Percentiles rank a stretch among this genome's conserved stretches.
phyloP scores from a whole-genome alignment of 1,139 yeast species.

The Arxiozyma slooffiae region DNA sequence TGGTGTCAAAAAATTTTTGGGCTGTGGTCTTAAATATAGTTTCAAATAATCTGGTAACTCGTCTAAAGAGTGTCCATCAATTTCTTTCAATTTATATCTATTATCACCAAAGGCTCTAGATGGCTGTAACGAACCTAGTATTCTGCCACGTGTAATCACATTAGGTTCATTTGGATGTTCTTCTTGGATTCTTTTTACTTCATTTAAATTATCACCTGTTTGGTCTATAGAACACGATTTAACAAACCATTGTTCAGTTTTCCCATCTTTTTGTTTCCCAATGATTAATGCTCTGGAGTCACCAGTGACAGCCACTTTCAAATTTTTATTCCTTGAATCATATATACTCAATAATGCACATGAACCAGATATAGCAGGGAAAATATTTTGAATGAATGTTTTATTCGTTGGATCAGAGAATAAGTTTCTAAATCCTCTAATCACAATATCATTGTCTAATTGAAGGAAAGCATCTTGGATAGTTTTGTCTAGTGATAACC shows the following conservation, averaged over 20 bases:
- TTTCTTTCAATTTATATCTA: slow-evolving; percentile 69
- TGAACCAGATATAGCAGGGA: slow-evolving; percentile 94
- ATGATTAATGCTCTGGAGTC: slow-evolving; percentile 92
- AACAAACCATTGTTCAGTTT: slow-evolving; percentile 75
- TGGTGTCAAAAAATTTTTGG: slow-evolving; percentile 72
- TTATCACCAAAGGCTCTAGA: slow-evolving; percentile 97
- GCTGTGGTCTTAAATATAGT: slow-evolving; percentile 77
- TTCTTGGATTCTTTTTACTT: slow-evolving; percentile 67
- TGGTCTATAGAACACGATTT: slow-evolving; percentile 82
- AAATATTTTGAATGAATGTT: slow-evolving; percentile 47
- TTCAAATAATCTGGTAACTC: slow-evolving; percentile 71
- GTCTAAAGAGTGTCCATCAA: slow-evolving; percentile 34
- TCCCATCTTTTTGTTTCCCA: slow-evolving; percentile 35
- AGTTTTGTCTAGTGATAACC: slow-evolving; percentile 54
- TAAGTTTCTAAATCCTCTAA: slow-evolving; percentile 59
- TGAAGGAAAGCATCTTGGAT: slow-evolving; percentile 71
- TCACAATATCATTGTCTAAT: slow-evolving; percentile 79
- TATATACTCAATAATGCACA: slow-evolving; percentile 85
- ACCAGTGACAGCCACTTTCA: slow-evolving; percentile 92
- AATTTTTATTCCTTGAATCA: slow-evolving; percentile 59
- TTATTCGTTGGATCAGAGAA: slow-evolving; percentile 47
- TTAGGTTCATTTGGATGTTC: slow-evolving; percentile 91
- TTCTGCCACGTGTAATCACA: slow-evolving; percentile 78
- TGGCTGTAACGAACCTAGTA: slow-evolving; percentile 88
- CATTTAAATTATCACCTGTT: slow-evolving; percentile 85